Conservation (phyloP, 176 grass and related monocot species). For the Metroxylon sagu region DNA sequence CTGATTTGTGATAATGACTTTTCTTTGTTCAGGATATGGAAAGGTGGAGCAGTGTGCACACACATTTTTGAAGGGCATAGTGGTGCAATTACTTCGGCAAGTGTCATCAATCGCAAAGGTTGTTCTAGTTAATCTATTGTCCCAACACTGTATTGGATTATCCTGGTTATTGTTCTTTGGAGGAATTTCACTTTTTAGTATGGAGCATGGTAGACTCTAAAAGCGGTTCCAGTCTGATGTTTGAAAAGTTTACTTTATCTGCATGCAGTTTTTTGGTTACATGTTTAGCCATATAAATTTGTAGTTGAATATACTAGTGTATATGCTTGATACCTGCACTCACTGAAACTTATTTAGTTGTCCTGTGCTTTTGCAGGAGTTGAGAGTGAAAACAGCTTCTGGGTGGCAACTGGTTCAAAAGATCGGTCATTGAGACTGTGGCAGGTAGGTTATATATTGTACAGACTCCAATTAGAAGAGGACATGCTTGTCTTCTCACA, state of each 20-base stretch:
- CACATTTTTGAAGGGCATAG: conserved; percentile 73
- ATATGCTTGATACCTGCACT: background rate
- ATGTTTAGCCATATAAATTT: background rate
- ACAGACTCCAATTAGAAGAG: background rate
- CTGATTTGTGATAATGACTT: background rate
- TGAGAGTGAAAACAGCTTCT: conserved; percentile 44
- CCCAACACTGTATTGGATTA: too few species aligned
- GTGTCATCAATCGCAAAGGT: conserved; percentile 60
- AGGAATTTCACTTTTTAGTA: too few species aligned
- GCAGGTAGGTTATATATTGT: conserved; percentile 44
- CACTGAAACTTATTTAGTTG: background rate
- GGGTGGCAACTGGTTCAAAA: conserved; percentile 76
- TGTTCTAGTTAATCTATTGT: background rate
- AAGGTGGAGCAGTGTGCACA: conserved; percentile 47
- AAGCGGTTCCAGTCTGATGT: background rate
- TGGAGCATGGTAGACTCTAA: too few species aligned
- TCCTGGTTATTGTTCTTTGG: too few species aligned
- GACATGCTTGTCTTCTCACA: conserved; percentile 5
- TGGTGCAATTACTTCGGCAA: conserved; percentile 53
- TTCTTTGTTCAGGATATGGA: conserved; percentile 65
- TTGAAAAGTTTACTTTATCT: background rate
- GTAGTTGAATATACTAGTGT: background rate
- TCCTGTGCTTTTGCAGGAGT: conserved; percentile 27
- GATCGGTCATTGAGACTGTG: conserved; percentile 74
- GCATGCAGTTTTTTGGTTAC: background rate